Evolutionary conservation across 495 filamentous ascomycete species (phyloP), one percentile per base, ranked within the genome.

Genomic region (Neurospora cerealis): DNA sequence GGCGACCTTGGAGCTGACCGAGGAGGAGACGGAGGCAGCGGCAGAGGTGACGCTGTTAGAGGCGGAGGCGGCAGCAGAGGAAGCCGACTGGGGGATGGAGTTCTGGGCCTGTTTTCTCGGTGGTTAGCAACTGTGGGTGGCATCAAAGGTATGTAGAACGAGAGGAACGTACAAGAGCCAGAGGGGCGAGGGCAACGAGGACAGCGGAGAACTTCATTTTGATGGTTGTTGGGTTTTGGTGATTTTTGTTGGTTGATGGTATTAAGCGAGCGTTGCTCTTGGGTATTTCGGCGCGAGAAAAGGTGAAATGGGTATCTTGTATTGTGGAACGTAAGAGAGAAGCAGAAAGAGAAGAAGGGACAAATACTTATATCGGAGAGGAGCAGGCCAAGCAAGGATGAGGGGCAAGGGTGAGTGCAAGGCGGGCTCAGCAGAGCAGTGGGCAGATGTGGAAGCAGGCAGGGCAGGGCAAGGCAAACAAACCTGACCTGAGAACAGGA

Each of bases 161-260:
- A 44, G 15, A 39, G 28, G 13, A 13, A 75, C 77, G n/a, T 79
- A 79, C 80, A 60, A 74, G 72, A 36, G 74, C 80, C 71, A 79
- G 19, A n/a, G 79, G 71, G 69, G 74, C 78, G 32, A 80, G 69
- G 69, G 66, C 77, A 60, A 72, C 70, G 76, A 81, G 24, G 76
- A 79, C 46, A 38, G 74, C 54, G 19, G 79, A 40, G 74, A 40
- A 77, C 74, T 75, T 76, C 78, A 80, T 80, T 2, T 75, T 79
- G 78, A 74, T 5, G 66, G 75, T 69, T 74, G 69, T 24, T 41
- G n/a, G 5, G 71, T 17, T 60, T 62, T 62, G 28, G 54, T 34
- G 54, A 34, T 62, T 62, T 34, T 19, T 34, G 54, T 66, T 66
- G 54, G 28, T 34, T 34, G 28, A 19, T 66, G 54, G 28, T 66